These are phyloP conservation scores for Saturnispora saitoi DNA, from an alignment of 805 yeast species.

Conservation along the genomic window DNA sequence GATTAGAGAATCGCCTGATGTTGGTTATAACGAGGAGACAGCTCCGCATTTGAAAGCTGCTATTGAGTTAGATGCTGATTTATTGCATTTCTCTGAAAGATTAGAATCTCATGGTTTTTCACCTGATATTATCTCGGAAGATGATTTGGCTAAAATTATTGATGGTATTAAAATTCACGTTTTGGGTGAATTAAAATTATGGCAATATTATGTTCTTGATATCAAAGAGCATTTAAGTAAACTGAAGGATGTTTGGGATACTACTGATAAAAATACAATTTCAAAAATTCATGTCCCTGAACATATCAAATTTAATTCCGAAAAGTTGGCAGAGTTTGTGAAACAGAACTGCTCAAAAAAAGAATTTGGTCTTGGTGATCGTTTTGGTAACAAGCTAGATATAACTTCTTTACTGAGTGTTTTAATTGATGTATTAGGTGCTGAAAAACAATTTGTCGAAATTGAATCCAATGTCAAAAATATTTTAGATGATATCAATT, in stretches of 20 bases:
- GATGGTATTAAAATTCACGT: slow-evolving; percentile 66
- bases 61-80: slow-evolving; percentile 67
- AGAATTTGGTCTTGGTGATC: slow-evolving; percentile 36
- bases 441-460: slow-evolving; percentile 10
- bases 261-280: slow-evolving; percentile 4
- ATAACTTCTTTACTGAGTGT: slow-evolving; percentile 43
- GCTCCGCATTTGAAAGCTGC: slow-evolving; percentile 88
- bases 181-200: slow-evolving; percentile 53
- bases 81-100: slow-evolving; percentile 54
- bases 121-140: slow-evolving; percentile 37
- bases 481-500: slow-evolving; percentile 70
- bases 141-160: slow-evolving; percentile 53
- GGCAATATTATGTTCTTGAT: slow-evolving; percentile 84
- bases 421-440: slow-evolving; percentile 33
- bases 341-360: slow-evolving; percentile 32
- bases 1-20: slow-evolving; percentile 81
- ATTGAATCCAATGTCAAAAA: slow-evolving; percentile 35
- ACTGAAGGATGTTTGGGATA: slow-evolving; percentile 32
- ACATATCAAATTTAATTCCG: slow-evolving; percentile 34
- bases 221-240: slow-evolving; percentile 34
- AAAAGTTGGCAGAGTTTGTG: slow-evolving; percentile 43
- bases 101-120: slow-evolving; percentile 57
- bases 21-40: slow-evolving; percentile 77
- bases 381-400: slow-evolving; percentile 50
- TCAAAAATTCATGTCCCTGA: slow-evolving; percentile 36